Evolutionary conservation across 441 rosid genomes (phyloP), one percentile per base, ranked within the genome.

Genomic region (Daphne laureola): DNA sequence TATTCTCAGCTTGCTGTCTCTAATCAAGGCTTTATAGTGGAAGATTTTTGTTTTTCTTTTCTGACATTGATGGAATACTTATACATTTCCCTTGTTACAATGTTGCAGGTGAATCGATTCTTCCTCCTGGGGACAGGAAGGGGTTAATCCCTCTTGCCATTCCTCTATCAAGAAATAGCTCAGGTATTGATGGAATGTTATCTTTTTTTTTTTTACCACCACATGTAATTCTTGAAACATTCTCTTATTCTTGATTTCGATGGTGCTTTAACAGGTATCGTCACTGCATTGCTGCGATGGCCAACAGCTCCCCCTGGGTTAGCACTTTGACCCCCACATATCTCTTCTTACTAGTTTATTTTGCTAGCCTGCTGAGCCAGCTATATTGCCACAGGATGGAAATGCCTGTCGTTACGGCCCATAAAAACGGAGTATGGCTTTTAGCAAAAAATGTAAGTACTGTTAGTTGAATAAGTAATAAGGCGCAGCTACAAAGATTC

Each of bases 381-480:
- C 50, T 55, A 49, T 46, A 27, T 67, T 54, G 49, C 31, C 58
- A 52, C 73, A 91, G 98, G 67, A 82, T 80, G 93, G 96, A 87
- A 68, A 80, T 91, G 95, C 96, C 96, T 36, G 89, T 87, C 55
- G 87, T 91, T 51, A 92, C 87, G 77, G 89, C 84, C 66, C 75
- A 56, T 53, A 80, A 75, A 63, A 77, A 85, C 66, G 89, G 98
- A 55, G 93, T 91, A 55, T 83, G 80, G 83, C 82, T 82, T 66
- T 63, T 86, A 62, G 90, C 96, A 43, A 91, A 69, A 67, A 83
- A 68, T 76, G 98, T 91, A 67, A 83, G 83, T 59, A 51, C 47
- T 64, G 51, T 46, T 46, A 17, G 21, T 55, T 44, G 44, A 27
- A 31, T 9, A 31, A 4, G 52, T 21, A n/a, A n/a, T 31, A 60